Base-by-base conservation (phyloP, 306 rosid species). In the Hylodesmum podocarpum region DNA sequence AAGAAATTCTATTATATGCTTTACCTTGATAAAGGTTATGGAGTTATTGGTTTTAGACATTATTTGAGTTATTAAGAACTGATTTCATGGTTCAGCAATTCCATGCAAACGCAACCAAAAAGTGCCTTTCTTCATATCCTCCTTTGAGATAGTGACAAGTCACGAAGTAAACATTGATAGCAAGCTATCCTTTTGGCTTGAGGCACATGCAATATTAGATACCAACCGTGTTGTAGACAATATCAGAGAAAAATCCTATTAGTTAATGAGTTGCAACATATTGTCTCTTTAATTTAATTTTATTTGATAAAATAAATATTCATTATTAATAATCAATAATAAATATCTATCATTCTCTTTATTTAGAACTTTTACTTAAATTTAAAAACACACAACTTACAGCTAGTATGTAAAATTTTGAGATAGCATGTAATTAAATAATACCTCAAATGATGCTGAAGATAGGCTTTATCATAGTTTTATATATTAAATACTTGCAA, bases 1-100 rank as follows among this genome's bases (percentile, higher is more conserved):
- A 73, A 81, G 76, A 62, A 81, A 83, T 47, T 37, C 79, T 39
- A 27, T 15, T 5, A 71, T 77, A 81, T 84, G 27, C 85, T 79
- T 81, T 21, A 21, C 79, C 68, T 64, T 8, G 6, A 44, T 62
- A 3, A 14, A 54, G 72, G 31, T 69, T 76, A 47, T 29, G 6
- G 44, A 19, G 24, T 41, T 53, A 27, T 28, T 66, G 51, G 67
- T 53, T 78, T 82, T 57, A 15, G 62, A 40, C 44, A 64, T 46
- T 28, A 28, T 25, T 34, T 36, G 44, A 63, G 46, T 54, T 63
- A 29, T 15, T 28, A 21, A 19, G 25, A 47, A 66, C 68, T 11
- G 18, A 71, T 76, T 43, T 21, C 24, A 44, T 37, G 55, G 80
- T 50, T 47, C 55, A 37, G 25, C 21, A n/a, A 7, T 16, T 59